Base-by-base conservation (phyloP, 2,329 filamentous ascomycete genomes). In the Thermomyces lanuginosus region DNA sequence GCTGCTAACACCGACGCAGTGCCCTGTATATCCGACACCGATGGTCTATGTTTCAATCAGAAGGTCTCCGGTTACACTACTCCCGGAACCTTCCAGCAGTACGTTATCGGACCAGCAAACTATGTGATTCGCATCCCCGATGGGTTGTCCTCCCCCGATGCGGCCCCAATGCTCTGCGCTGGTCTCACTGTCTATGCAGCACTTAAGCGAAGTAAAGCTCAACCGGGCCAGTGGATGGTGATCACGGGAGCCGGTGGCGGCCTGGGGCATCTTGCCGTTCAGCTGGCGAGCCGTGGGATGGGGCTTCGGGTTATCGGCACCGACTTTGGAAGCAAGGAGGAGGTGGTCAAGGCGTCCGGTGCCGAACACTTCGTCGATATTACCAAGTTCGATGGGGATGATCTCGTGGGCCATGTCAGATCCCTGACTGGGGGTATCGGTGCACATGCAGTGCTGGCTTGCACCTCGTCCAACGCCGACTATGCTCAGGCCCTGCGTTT, bases 81-180 rank as follows among this genome's bases (percentile, higher is more conserved):
- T 0, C 73, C 73, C 0, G 74, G 74, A 19, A 79, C 73, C n/a
- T 79, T 78, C 45, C 74, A 78, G 44, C 71, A 77, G 51, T 79
- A 77, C 41, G 64, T 65, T 10, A 44, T 75, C 9, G 65, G 63
- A 0, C 69, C 70, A 6, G 72, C 72, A 3, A 64, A 66, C 49
- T 78, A 79, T 45, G 73, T 77, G 2, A 78, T 74, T 0, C 71
- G 71, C 2, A 76, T 79, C 37, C 74, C 74, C 2, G 71, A 74
- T 4, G 51, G 46, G 3, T 49, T 79, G 10, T 48, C 60, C 21
- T 70, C 66, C 6, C 71, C 66, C 26, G 58, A 60, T 13, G 74
- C 74, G 0, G 74, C 74, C 2, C 74, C 72, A 1, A 63, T 78
- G 55, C 61, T 76, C 27, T 78, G 72, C 47, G 72, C 71, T 8